Conservation (phyloP, 2,329 filamentous ascomycete genomes). For the Chrysoporthe deuterocubensis region DNA sequence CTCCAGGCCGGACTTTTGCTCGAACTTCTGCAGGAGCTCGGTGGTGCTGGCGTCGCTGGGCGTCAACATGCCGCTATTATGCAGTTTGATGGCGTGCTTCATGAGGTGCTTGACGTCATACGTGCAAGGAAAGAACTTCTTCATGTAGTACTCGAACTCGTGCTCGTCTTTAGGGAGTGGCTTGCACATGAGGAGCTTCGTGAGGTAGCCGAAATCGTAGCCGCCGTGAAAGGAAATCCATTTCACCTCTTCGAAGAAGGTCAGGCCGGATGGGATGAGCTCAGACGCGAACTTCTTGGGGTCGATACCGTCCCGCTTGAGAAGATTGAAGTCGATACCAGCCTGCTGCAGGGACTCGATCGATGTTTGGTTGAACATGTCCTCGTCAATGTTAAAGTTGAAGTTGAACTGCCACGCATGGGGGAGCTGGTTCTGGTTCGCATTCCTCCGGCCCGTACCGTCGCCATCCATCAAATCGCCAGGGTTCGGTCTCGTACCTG, state of each 20-base stretch:
- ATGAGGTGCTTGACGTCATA: conserved; percentile 98
- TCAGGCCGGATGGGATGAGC: conserved; percentile 88
- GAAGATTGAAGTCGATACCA: conserved; percentile 86
- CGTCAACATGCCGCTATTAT: conserved; percentile 65
- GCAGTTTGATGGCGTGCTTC: conserved; percentile 79
- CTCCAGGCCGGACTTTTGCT: conserved; percentile 89
- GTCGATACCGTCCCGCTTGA: conserved; percentile 89
- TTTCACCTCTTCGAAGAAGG: conserved; percentile 83
- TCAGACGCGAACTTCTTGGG: conserved; percentile 86
- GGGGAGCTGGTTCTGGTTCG: conserved; percentile 62
- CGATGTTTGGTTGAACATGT: conserved; percentile 97
- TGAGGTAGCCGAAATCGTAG: conserved; percentile 97
- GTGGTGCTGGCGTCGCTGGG: conserved; percentile 67
- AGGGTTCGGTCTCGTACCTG: conserved; percentile 67
- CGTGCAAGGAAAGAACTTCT: conserved; percentile 88
- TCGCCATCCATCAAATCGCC: conserved; percentile 46
- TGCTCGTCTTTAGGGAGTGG: conserved; percentile 86
- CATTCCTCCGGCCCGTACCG: conserved; percentile 45
- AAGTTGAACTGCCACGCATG: conserved; percentile 99
- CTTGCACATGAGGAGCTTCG: conserved; percentile 86
- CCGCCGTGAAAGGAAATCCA: conserved; percentile 99
- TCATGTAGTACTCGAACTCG: conserved; percentile 86
- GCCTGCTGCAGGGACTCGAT: conserved; percentile 89
- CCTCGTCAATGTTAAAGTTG: conserved; percentile 88
- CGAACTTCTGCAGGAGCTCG: conserved; percentile 82